A percentile compares a stretch with the other conserved stretches of the same genome.
Conservation (phyloP, 768 basidiomycete genomes). For the Daedaleopsis sinensis region DNA sequence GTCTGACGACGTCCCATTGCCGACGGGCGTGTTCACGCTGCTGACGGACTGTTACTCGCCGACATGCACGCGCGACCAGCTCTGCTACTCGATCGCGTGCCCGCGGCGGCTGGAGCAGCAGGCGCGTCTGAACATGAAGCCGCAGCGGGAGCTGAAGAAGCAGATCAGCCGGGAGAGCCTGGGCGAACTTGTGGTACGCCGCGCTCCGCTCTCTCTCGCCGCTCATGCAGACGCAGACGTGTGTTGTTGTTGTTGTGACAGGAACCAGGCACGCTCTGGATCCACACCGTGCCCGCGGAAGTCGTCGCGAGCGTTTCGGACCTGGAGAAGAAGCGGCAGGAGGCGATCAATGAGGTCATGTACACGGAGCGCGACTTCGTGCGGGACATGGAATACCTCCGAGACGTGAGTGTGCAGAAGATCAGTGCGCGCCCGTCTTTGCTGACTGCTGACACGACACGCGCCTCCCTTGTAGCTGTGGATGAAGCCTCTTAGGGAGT, state of each 20-base stretch:
- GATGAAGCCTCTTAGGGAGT: constrained; percentile 84
- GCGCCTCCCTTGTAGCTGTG: constrained; percentile 58
- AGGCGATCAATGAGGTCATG: constrained; percentile 96
- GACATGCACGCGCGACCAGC: constrained; percentile 88
- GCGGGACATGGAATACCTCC: constrained; percentile 95
- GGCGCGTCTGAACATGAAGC: constrained; percentile 91
- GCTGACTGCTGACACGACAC: neutral
- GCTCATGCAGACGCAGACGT: neutral
- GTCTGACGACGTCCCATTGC: constrained; percentile 70
- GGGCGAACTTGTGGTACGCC: constrained; percentile 70
- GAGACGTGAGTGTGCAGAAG: constrained; percentile 65
- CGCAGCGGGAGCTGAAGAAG: constrained; percentile 84
- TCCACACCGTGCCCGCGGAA: constrained; percentile 94
- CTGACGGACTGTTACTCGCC: constrained; percentile 98
- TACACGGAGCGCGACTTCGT: constrained; percentile 98
- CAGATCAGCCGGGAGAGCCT: constrained; percentile 82
- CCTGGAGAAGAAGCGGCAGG: constrained; percentile 92
- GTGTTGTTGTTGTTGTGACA: constrained; percentile 26
- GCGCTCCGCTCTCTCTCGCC: constrained; percentile 23
- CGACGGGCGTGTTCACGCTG: constrained; percentile 93
- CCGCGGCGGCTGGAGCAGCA: constrained; percentile 94
- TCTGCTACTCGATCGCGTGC: constrained; percentile 99
- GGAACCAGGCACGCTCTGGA: constrained; percentile 90
- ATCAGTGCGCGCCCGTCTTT: constrained; percentile 5
- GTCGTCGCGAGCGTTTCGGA: constrained; percentile 92